Evolutionary conservation across 495 filamentous ascomycete species (phyloP).

Genomic region (Penicillium diatomitis): DNA sequence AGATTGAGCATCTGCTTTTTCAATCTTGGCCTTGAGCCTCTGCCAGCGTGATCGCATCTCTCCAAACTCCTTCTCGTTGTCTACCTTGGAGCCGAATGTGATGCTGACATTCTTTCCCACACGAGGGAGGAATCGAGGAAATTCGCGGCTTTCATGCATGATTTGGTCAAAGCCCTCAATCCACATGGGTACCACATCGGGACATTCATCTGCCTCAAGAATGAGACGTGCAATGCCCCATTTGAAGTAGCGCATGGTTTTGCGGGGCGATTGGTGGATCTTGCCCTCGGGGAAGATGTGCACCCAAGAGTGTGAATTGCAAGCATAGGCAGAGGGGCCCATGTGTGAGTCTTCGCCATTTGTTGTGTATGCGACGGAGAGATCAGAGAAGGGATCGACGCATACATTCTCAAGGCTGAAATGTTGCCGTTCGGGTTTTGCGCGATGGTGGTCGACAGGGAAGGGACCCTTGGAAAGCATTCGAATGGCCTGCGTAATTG

Average conservation of each 20-base stretch:
- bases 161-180: conserved; percentile 75
- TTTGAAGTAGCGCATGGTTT: conserved; percentile 90
- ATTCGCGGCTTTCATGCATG: conserved; percentile 73
- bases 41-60: conserved; percentile 64
- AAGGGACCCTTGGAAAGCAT: conserved; percentile 63
- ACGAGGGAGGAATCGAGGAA: conserved; percentile 76
- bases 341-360: conserved; percentile 49
- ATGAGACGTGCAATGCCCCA: conserved; percentile 90
- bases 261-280: conserved; percentile 75
- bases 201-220: conserved; percentile 72
- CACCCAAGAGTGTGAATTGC: conserved; percentile 65
- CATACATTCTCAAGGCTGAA: conserved; percentile 36
- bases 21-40: conserved; percentile 43
- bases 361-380: conserved; percentile 39
- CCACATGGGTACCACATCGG: conserved; percentile 88
- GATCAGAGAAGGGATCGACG: conserved; percentile 40
- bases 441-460: conserved; percentile 28
- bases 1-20: conserved; percentile 21
- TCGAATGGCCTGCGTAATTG: conserved; percentile 75
- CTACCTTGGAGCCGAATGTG: conserved; percentile 54
- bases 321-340: conserved; percentile 49
- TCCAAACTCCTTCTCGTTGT: conserved; percentile 42
- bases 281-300: conserved; percentile 95
- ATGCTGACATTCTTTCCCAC: conserved; percentile 60
- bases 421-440: conserved; percentile 24